Base-by-base conservation (phyloP, 148 eudicot genomes). In the Camellia granthamiana region DNA sequence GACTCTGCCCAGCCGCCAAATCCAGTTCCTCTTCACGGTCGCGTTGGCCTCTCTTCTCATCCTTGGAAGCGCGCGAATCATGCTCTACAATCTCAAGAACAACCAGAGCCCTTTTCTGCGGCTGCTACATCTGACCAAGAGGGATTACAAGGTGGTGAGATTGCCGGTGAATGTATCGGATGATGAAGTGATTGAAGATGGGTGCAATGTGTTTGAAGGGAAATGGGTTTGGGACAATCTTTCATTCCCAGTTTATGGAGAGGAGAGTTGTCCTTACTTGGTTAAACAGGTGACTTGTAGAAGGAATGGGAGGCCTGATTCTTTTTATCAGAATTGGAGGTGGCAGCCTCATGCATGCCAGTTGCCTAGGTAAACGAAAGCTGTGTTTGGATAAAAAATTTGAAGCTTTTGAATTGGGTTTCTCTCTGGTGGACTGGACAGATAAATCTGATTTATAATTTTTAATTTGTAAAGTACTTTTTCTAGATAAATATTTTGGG, bases 301-400 rank as follows among this genome's bases (percentile, higher is more conserved):
- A 63, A 91, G 84, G 58, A 94, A 94, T 85, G 98, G 97, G 15
- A 90, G 98, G 60, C 91, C 92, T 71, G 97, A 94, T 89, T 74
- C 88, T 71, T 54, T 75, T 56, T 94, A 94, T 82, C 91, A 92
- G 88, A 87, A 85, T 76, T 92, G 98, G 98, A 90, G 88, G 74
- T 95, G 99, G 99, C 94, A 93, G 81, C 99, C 99, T 67, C 67
- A 84, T 81, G 89, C 84, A 60, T 95, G 99, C 86, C 92, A 92
- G 74, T 77, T 95, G 65, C 99, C 99, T 46, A 93, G 93, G 99
- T 95, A 87, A 16, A 63, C 42, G 6, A 49, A 21, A 51, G 41
- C 44, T 19, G 23, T 15, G 10, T 72, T 55, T 21, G 10, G 5
- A 5, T 7, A 8, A 3, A 51, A 21, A 30, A 30, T 30, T 30